A percentile compares a stretch with the other conserved stretches of the same genome.
These are phyloP conservation scores for Gracilaria gracilis DNA, from an alignment of 23 red algal genomes.

Conservation along the genomic window DNA sequence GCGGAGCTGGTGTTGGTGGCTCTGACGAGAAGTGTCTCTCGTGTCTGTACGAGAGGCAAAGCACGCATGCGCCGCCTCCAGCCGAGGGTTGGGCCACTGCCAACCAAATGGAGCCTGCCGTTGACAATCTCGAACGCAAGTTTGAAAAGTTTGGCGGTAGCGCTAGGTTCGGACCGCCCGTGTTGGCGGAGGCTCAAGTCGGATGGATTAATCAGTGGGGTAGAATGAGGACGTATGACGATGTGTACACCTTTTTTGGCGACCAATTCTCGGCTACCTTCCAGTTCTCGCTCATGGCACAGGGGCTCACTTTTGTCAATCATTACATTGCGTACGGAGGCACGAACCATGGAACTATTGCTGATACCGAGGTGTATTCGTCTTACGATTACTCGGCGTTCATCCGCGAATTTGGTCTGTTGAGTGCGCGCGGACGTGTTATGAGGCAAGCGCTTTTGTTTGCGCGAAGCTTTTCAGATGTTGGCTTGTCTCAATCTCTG, in stretches of 20 bases:
- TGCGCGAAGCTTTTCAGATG: slow-evolving; percentile 75
- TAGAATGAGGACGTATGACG: slow-evolving; percentile 89
- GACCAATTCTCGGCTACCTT: slow-evolving; percentile 81
- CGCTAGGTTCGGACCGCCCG: slow-evolving; percentile 59
- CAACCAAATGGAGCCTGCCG: slow-evolving; percentile 56
- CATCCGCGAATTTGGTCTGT: slow-evolving; percentile 85
- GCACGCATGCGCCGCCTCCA: slow-evolving; percentile 59
- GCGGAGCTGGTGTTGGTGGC: slow-evolving; percentile 80
- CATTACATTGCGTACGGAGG: slow-evolving; percentile 88
- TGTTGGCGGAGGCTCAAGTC: slow-evolving; percentile 84
- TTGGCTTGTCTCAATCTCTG: slow-evolving; percentile 70
- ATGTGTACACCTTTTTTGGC: slow-evolving; percentile 93
- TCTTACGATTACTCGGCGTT: slow-evolving; percentile 95
- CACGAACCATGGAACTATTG: slow-evolving; percentile 89
- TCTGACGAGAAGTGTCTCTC: slow-evolving; percentile 55
- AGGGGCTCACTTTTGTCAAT: slow-evolving; percentile 84
- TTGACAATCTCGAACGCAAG: slow-evolving; percentile 71
- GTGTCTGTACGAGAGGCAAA: slow-evolving; percentile 61
- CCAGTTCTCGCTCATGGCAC: slow-evolving; percentile 76
- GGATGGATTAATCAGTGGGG: slow-evolving; percentile 99
- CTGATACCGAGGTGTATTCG: slow-evolving; percentile 93
- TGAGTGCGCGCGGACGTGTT: slow-evolving; percentile 74
- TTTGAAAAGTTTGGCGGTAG: slow-evolving; percentile 78
- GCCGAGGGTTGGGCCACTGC: slow-evolving; percentile 69
- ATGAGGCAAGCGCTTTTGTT: slow-evolving; percentile 75